Conservation (phyloP, 345 rosid species). For the Excoecaria agallocha region DNA sequence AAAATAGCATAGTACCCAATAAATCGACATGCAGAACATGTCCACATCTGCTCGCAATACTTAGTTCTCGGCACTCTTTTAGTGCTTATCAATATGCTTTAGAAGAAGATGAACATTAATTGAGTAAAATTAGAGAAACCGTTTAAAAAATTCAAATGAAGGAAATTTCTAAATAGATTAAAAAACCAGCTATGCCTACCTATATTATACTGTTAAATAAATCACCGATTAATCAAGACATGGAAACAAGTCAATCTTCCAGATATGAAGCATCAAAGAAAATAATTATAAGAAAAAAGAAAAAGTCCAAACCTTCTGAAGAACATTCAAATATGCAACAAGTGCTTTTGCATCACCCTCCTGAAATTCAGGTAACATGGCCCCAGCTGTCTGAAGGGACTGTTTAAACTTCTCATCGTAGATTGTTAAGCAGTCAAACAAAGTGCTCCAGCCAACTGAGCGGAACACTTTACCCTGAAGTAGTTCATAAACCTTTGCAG, state of each 20-base stretch:
- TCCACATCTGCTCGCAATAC: background rate
- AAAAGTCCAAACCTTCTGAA: constrained; percentile 66
- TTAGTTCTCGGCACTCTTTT: background rate
- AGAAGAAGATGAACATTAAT: background rate
- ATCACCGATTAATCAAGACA: constrained; percentile 1
- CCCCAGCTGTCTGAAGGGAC: constrained; percentile 79
- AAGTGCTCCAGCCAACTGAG: constrained; percentile 87
- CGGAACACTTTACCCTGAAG: constrained; percentile 87
- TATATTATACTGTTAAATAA: background rate
- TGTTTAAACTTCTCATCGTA: constrained; percentile 93
- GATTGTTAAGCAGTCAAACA: constrained; percentile 79
- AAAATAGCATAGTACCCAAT: background rate
- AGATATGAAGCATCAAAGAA: background rate
- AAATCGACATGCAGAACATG: background rate
- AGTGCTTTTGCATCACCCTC: constrained; percentile 97
- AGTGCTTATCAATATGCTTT: background rate
- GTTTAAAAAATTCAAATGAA: background rate
- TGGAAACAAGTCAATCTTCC: background rate
- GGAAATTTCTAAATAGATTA: background rate
- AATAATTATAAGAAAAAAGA: background rate
- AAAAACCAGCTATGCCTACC: background rate
- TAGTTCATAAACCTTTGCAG: constrained; percentile 82
- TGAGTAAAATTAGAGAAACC: background rate
- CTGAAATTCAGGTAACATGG: constrained; percentile 81
- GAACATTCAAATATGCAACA: constrained; percentile 92